These are phyloP conservation scores for Neoarthrinium moseri DNA, from an alignment of 2,329 filamentous ascomycete species.

Conservation along the genomic window DNA sequence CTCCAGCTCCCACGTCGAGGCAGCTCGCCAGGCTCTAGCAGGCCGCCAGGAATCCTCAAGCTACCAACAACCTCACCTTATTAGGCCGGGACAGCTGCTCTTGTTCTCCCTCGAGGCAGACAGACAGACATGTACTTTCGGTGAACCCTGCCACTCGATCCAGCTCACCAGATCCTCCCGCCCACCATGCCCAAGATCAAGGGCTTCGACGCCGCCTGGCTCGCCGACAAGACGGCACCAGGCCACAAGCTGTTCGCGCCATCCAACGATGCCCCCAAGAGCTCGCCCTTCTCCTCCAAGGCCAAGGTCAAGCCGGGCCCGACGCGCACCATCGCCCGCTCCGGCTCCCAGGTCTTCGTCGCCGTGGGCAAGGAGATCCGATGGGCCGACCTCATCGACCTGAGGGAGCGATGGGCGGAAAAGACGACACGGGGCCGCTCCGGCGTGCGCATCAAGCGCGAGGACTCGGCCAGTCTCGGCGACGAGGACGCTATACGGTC, in stretches of 20 bases:
- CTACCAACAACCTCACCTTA: not conserved
- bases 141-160: no score
- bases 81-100: no score
- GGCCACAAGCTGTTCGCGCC: conserved; percentile 76
- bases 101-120: not conserved
- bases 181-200: conserved; percentile 77
- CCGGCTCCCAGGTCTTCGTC: conserved; percentile 86
- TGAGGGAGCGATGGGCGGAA: conserved; percentile 65
- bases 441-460: conserved; percentile 44
- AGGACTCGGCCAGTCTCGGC: conserved; percentile 38
- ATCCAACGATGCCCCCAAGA: conserved; percentile 34
- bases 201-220: conserved; percentile 84
- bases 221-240: conserved; percentile 72
- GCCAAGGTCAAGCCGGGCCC: conserved; percentile 45
- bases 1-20: no score
- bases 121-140: not conserved
- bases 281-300: conserved; percentile 30
- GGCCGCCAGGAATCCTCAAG: not conserved
- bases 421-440: conserved; percentile 33
- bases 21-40: not conserved
- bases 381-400: conserved; percentile 80
- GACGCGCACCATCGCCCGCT: conserved; percentile 70
- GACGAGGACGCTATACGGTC: conserved; percentile 28
- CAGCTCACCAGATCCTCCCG: not conserved
- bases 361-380: conserved; percentile 86